phyloP scores from a whole-genome alignment of 2,329 filamentous ascomycete species.

The Paraphoma chrysanthemicola region DNA sequence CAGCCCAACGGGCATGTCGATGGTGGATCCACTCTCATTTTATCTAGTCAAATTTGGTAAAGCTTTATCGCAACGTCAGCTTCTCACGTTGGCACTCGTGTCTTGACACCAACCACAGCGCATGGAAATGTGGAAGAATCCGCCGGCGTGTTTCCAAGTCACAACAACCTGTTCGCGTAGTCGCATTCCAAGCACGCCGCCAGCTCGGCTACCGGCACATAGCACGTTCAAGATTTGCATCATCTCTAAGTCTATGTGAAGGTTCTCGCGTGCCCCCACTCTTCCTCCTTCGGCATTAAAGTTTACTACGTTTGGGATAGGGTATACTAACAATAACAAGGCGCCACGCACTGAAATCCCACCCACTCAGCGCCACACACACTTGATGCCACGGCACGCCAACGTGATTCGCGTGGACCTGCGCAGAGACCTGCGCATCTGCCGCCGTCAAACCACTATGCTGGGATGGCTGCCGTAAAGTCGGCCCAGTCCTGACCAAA shows the following conservation, averaged over 20 bases:
- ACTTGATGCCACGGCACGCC: not conserved
- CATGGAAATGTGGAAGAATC: not conserved
- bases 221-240: not conserved
- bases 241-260: no score
- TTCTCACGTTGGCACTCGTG: not conserved
- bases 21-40: not conserved
- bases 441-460: not conserved
- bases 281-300: not conserved
- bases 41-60: not conserved
- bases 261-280: not conserved
- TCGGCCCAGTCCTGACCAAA: constrained; percentile 5
- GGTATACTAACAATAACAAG: not conserved
- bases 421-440: not conserved
- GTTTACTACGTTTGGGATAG: not conserved
- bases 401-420: not conserved
- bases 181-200: no score
- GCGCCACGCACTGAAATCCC: not conserved
- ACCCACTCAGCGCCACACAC: not conserved
- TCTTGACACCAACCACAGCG: not conserved
- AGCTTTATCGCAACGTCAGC: not conserved
- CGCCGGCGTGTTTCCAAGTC: no score
- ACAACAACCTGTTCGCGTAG: no score
- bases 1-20: not conserved
- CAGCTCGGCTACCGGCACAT: no score
- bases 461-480: constrained; percentile 2